Evolutionary conservation across 208 protist genomes (phyloP), one percentile per base, ranked within the genome.

Genomic region (Trypanosoma boissoni): DNA sequence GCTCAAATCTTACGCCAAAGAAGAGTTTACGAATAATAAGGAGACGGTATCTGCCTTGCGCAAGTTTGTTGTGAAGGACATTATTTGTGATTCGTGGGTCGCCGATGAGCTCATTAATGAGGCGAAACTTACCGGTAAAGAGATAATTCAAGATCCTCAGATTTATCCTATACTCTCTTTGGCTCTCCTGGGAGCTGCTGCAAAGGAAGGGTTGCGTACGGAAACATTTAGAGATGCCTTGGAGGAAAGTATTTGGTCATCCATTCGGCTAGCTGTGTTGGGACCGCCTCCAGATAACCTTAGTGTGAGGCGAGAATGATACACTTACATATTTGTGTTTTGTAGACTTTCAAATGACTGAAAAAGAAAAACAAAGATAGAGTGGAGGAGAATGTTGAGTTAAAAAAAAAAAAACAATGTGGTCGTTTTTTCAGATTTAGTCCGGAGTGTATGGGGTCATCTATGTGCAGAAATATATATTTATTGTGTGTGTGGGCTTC

Each of bases 21-120:
- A 52, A 23, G 78, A 94, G 55, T 74, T 90, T 34, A 83, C 79
- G 7, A 66, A 61, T 2, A 78, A 91, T 61, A 76, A 70, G 1
- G 52, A 58, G 9, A 83, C 80, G 21, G 62, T 80, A 2, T 45
- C 50, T 2, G 66, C 78, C 9, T 61, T 94, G 42, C 77, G 78
- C 23, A 63, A 75, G 23, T 94, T 94, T 70, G 56, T 83, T 26
- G 80, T 92, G 12, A 54, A 78, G 6, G 80, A 88, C 23, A 57
- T 92, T n/a, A 78, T 92, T 50, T 61, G 76, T 31, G 88, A 95
- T 55, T 12, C 55, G 10, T 95, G 84, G 83, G 88, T 95, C 48
- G 72, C 74, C 42, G 88, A 95, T 50, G 83, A 95, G 52, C 83
- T 95, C 20, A 64, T 92, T 28, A 76, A 64, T 20, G 65, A 90